These are phyloP conservation scores for Lophiostoma macrostomum DNA, from an alignment of 495 filamentous ascomycete species.

Conservation along the genomic window DNA sequence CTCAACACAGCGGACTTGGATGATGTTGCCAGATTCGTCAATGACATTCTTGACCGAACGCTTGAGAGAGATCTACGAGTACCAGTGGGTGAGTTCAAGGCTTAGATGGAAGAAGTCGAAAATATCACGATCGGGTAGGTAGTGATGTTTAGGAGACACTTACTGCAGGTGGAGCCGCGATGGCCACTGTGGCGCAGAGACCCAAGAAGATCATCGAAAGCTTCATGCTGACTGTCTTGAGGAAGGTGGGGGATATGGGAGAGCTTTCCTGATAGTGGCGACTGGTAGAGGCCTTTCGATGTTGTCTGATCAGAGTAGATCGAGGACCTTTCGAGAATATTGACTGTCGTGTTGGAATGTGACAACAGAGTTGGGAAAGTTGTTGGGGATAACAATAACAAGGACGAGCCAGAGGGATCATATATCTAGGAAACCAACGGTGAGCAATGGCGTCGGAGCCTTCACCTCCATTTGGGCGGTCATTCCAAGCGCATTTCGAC, in stretches of 20 bases:
- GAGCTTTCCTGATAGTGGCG: not conserved
- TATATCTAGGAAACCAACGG: no score
- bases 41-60: conserved; percentile 2
- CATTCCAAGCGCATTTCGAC: no score
- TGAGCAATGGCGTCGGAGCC: no score
- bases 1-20: conserved; percentile 11
- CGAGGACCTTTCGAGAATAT: no score
- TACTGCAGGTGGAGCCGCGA: conserved; percentile 20
- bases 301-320: no score
- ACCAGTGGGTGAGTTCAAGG: not conserved
- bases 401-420: no score
- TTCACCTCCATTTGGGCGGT: no score
- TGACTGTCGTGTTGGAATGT: no score
- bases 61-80: conserved; percentile 15
- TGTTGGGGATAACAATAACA: not conserved
- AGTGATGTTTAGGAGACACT: conserved; percentile 5
- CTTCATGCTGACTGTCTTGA: conserved; percentile 18
- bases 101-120: no score
- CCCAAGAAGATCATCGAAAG: conserved; percentile 12
- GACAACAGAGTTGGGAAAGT: not conserved
- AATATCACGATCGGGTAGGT: no score
- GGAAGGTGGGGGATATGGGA: not conserved
- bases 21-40: conserved; percentile 1
- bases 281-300: not conserved
- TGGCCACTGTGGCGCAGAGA: conserved; percentile 12